Percentiles rank a stretch among this genome's conserved stretches.
phyloP scores from a whole-genome alignment of 2,329 filamentous ascomycete genomes.

The Trichoderma afroharzianum region DNA sequence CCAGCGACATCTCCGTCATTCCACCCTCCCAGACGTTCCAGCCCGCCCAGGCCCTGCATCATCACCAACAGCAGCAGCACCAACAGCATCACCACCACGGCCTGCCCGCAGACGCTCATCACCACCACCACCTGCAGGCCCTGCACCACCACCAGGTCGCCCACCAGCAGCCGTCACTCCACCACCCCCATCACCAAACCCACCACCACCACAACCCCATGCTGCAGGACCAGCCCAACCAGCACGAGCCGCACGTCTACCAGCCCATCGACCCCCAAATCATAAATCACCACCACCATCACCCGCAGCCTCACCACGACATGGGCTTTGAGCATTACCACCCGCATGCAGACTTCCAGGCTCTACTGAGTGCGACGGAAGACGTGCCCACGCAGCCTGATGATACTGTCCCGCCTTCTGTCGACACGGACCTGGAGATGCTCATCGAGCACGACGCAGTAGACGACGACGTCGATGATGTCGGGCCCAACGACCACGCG shows the following conservation, averaged over 20 bases:
- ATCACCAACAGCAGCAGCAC: constrained; percentile 22
- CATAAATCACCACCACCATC: constrained; percentile 19
- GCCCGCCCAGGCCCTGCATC: constrained; percentile 20
- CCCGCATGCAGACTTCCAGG: constrained; percentile 50
- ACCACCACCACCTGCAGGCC: constrained; percentile 32
- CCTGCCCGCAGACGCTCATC: background rate
- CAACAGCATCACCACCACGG: constrained; percentile 19
- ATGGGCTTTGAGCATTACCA: constrained; percentile 40
- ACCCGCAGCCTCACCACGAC: constrained; percentile 24
- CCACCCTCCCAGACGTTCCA: constrained; percentile 38
- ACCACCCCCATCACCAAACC: constrained; percentile 30
- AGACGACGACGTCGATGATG: constrained; percentile 33
- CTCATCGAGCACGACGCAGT: constrained; percentile 45
- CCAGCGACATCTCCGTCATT: constrained; percentile 45
- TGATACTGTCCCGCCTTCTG: constrained; percentile 37
- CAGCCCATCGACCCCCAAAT: constrained; percentile 52
- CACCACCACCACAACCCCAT: constrained; percentile 34
- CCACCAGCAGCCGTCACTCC: constrained; percentile 49
- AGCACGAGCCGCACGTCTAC: constrained; percentile 37
- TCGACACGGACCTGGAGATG: constrained; percentile 51
- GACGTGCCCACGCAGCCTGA: constrained; percentile 27
- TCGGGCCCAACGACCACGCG: background rate
- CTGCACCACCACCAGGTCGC: constrained; percentile 27
- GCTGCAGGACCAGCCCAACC: constrained; percentile 31
- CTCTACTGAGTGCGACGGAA: constrained; percentile 48